Base-by-base conservation (phyloP, 352 stramenopile species). In the Lagenidium giganteum region DNA sequence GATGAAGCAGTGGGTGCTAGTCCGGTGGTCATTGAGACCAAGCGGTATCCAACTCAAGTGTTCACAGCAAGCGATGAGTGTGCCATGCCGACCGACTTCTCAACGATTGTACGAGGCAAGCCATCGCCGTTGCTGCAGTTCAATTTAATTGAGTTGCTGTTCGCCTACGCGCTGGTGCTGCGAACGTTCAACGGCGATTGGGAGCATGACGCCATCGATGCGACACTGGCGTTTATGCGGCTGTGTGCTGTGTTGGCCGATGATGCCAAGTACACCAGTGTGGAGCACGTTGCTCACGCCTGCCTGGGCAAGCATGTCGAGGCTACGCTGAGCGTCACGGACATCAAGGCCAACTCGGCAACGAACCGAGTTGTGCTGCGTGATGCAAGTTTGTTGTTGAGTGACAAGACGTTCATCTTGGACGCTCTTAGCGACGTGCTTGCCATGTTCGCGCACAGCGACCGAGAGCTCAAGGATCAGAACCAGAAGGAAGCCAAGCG, bases 101-200 rank as follows among this genome's bases (percentile, higher is more conserved):
- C n/a, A n/a, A n/a, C n/a, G n/a, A n/a, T n/a, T n/a, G n/a, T n/a
- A n/a, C n/a, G n/a, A n/a, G n/a, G n/a, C n/a, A n/a, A n/a, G 7
- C 66, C 69, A 3, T 72, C 71, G 24, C 58, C 56, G 4, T 57
- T 37, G 13, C 52, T 87, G 13, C 51, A 52, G 14, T 77, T 67
- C 36, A 62, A 87, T 47, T 31, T 85, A 23, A 24, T 81, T 3
- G 75, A 87, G 42, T 23, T 83, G 12, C 33, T 87, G 3, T 80
- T 79, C 30, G 59, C 67, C 4, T 87, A 87, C 40, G 60, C 59
- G n/a, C 27, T 76, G n/a, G 54, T 84, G 13, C 42, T 87, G 54
- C 67, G 75, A n/a, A 53, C 32, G 29, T 87, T 78, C 55, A 87
- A 87, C 18, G 75, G 75, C n/a, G 75, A 87, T 54, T 87, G 77